Base-by-base conservation (phyloP, 768 basidiomycete genomes). In the Serpula lacrymans region DNA sequence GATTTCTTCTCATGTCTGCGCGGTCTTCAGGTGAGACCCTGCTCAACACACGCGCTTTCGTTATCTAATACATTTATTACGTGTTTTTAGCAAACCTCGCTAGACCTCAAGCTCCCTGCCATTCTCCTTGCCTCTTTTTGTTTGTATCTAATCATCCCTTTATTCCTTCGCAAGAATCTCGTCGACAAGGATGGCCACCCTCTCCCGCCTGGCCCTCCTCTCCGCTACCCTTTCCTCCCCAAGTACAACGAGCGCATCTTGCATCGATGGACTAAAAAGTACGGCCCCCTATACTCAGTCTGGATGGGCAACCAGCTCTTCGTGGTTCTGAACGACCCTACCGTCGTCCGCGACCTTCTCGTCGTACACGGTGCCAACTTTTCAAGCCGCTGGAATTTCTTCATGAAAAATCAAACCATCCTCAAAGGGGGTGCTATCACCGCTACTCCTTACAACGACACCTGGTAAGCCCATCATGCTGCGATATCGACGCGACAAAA, bases 281-380 rank as follows among this genome's bases (percentile, higher is more conserved):
- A 55, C 34, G 68, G 67, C 1, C 47, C 57, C 2, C 25, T 70
- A 0, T 67, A 53, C 43, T 68, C 64, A 0, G 41, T 70, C 12
- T 67, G 64, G 62, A 55, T 68, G 50, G 68, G 68, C 3, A 58
- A 47, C 29, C 65, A 68, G 38, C 58, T 68, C 13, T 64, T 68
- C 25, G 56, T 69, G 14, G 59, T 65, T 20, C 40, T 69, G 9
- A 61, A 60, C 31, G 65, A 67, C 45, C 60, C 67, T 10, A 37
- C 50, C 2, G 41, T 66, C 18, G 66, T 56, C 12, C 48, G 49
- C 6, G 67, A 70, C 39, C 55, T 70, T 1, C 41, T 69, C 1
- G 63, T 70, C 2, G 51, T 52, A 8, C 55, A 68, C 29, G 68
- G 67, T 13, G 55, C 61, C 1, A 52, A 53, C 4, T 69, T 67